Evolutionary conservation across 2,329 filamentous ascomycete genomes (phyloP), one percentile per base, ranked within the genome.

Genomic region (Ascomycota sp.): DNA sequence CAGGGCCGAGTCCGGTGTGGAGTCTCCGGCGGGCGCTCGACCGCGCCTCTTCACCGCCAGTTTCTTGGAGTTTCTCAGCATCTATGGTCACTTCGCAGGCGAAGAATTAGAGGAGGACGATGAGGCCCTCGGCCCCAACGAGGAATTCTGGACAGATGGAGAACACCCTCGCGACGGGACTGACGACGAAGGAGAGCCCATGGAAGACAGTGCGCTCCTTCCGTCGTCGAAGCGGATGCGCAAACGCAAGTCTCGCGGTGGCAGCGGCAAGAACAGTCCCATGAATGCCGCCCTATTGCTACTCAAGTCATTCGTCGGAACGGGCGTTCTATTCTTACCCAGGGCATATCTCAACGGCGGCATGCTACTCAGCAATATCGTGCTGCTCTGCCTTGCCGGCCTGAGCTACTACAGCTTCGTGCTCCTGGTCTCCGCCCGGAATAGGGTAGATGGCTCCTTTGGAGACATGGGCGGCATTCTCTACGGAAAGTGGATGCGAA

Each of bases 371-470:
- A 92, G 83, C 46, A 92, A 91, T 49, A 42, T 91, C 34, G 78
- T 98, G 11, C 68, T 98, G n/a, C 61, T 98, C 16, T 68, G 65
- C 29, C 81, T 98, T 11, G 84, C 89, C 6, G 61, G 68, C 2
- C 62, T 98, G 38, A 93, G 84, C 51, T 98, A 92, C 57, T 92
- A 93, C 60, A 93, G 84, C 58, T 98, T 98, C 55, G 83, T 98
- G 30, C 65, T 98, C 10, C 68, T 98, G 26, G 83, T 93, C 40
- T 76, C 76, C 38, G 89, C 83, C 2, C 76, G 89, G 27, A 61
- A 92, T 33, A 77, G 72, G 49, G 70, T 95, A 25, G 76, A 84
- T 33, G 83, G 80, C n/a, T 95, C 89, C 1, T 98, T 95, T 56
- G 89, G 89, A 53, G 89, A 95, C 48, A 92, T 98, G 57, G 89